These are phyloP conservation scores for Scedosporium dehoogii DNA, from an alignment of 2,329 filamentous ascomycete species.

Conservation along the genomic window DNA sequence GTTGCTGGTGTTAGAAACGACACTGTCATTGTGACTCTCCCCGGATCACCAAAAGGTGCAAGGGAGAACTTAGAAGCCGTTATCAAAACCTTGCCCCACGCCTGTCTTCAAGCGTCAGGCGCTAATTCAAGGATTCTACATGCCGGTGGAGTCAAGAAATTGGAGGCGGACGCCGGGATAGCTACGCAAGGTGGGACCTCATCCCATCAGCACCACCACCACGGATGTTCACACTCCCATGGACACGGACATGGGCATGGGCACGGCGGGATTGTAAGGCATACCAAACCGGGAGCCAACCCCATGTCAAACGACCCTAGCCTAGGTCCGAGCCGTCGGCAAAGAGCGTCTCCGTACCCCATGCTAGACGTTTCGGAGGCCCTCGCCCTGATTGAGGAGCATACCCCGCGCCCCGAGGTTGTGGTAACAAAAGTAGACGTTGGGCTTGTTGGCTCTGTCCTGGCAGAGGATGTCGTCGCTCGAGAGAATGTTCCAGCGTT, in stretches of 20 bases:
- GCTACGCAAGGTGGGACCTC: background rate
- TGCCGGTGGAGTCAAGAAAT: constrained; percentile 67
- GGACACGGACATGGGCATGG: constrained; percentile 47
- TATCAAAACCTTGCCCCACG: constrained; percentile 84
- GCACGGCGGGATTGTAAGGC: constrained; percentile 59
- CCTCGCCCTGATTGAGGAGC: constrained; percentile 57
- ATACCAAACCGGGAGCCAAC: constrained; percentile 54
- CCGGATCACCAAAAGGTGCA: constrained; percentile 90
- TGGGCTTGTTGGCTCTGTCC: constrained; percentile 61
- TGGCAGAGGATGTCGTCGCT: constrained; percentile 75
- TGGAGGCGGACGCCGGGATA: constrained; percentile 72
- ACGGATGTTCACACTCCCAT: constrained; percentile 42
- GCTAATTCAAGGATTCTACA: constrained; percentile 73
- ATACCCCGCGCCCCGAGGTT: constrained; percentile 56
- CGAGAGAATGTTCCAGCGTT: constrained; percentile 83
- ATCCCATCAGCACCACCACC: constrained; percentile 44
- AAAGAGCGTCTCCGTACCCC: constrained; percentile 81
- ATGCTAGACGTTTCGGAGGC: constrained; percentile 85
- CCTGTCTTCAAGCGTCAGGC: constrained; percentile 82
- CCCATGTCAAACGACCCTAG: constrained; percentile 50
- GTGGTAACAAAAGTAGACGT: constrained; percentile 51
- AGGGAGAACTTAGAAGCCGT: constrained; percentile 86
- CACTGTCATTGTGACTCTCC: constrained; percentile 77
- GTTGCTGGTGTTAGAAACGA: constrained; percentile 79
- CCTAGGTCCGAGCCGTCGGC: constrained; percentile 56